Base-by-base conservation (phyloP, 306 rosid genomes). In the Prosopis cineraria region DNA sequence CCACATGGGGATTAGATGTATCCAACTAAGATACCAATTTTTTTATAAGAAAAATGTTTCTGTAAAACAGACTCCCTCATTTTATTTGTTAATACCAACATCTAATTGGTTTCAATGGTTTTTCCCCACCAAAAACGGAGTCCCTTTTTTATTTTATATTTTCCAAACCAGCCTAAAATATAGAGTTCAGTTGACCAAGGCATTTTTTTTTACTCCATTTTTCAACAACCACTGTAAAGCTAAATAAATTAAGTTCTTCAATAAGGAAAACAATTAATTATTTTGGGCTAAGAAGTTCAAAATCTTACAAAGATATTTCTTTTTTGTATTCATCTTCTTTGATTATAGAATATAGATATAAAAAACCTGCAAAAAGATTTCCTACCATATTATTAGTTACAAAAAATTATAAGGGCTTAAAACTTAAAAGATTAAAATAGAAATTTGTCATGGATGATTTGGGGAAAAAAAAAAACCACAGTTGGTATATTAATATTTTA, bases 11-110 rank as follows among this genome's bases (percentile, higher is more conserved):
- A 47, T 71, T 71, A 65, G 55, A 47, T 39, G 52, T 12, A 39
- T 40, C 45, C 48, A 65, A 76, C 60, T 47, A 73, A 40, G 70
- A 75, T 69, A 53, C 45, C 25, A 59, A 52, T 47, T 40, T 39
- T 47, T 70, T 70, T 17, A 17, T 34, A 30, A 47, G 10, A 5
- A 40, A 24, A 65, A 10, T 10, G 27, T 37, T 36, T 19, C 44
- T 11, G n/a, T 22, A 13, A 40, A 68, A 68, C 36, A 41, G 13
- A 34, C 44, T 19, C 68, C 11, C 20, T 17, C 13, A 0, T 52
- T 17, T 68, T 10, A 47, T 68, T 25, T 5, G 40, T 22, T 25
- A 4, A 24, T 22, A 17, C 5, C 8, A 25, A 27, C 34, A 58
- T 1, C n/a, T 10, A 12, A 6, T 12, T 6, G 25, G 19, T 58